Base-by-base conservation (phyloP, 495 filamentous ascomycete genomes). In the Lepidopterella palustris region DNA sequence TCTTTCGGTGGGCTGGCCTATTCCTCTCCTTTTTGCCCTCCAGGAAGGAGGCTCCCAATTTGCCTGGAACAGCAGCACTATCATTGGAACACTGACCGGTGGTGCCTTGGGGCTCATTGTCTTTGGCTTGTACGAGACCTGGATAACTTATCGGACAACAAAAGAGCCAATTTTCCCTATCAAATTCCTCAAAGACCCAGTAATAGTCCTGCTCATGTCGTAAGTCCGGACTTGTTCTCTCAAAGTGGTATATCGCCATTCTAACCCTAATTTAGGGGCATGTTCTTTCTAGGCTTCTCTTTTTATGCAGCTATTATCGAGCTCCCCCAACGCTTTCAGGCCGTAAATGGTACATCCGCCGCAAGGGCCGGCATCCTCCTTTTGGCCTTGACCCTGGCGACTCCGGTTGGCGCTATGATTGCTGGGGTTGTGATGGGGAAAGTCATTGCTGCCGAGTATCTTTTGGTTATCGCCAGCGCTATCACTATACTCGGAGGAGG, bases 281-380 rank as follows among this genome's bases (percentile, higher is more conserved):
- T 58, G 53, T 51, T 59, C 31, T 45, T 66, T 15, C 45, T 58
- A 4, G 64, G 64, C 3, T 52, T 64, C 53, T 54, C 58, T 6
- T 65, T 59, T 52, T 57, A 58, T 20, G 50, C 52, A 6, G 25
- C 53, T 3, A 26, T 68, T 26, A 58, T 68, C 24, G 57, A 68
- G 24, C 55, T 68, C 3, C 65, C 65, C 8, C 65, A 68, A 39
- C 65, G 65, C 47, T 68, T 68, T 27, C 65, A 68, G 31, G 52
- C 27, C 21, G 65, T 65, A 4, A 68, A 68, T 25, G 26, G 56
- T 26, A 62, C 48, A 4, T 61, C 52, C 29, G 61, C 65, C 35
- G 53, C 53, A 23, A 39, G 61, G 18, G 58, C 65, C 1, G 65
- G 65, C 4, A 61, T 68, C 11, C 51, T 61, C 1, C 62, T 68